These are phyloP conservation scores for Yarrowia deformans DNA, from an alignment of 805 yeast species.

Conservation along the genomic window DNA sequence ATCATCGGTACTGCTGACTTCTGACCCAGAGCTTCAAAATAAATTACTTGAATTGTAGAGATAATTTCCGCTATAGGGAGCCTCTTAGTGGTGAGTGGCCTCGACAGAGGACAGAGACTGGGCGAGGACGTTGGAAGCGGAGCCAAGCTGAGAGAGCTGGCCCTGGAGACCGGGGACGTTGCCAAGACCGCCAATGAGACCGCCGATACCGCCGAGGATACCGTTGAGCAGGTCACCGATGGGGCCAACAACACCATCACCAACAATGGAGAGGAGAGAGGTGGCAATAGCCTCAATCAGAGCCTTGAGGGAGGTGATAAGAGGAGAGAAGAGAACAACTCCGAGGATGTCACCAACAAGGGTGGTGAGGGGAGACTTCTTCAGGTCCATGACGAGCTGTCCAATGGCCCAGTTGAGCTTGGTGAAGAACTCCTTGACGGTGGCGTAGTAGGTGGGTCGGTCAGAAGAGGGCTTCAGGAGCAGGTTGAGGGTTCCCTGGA, in stretches of 20 bases:
- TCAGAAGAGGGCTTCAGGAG: constrained; percentile 37
- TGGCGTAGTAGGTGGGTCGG: constrained; percentile 39
- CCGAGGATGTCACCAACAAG: constrained; percentile 38
- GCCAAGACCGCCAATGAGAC: constrained; percentile 24
- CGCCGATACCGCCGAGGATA: constrained; percentile 35
- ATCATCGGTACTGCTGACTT: constrained; percentile 36
- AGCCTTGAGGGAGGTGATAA: constrained; percentile 34
- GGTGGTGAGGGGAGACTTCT: constrained; percentile 39
- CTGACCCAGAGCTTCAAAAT: constrained; percentile 32
- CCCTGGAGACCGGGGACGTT: constrained; percentile 34
- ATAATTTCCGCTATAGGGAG: constrained; percentile 25
- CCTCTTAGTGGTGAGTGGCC: constrained; percentile 33
- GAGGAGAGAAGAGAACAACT: constrained; percentile 37
- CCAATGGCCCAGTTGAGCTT: constrained; percentile 39
- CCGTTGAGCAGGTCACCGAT: constrained; percentile 35
- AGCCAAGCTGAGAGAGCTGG: constrained; percentile 28
- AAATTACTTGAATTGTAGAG: constrained; percentile 37
- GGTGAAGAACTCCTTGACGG: constrained; percentile 37
- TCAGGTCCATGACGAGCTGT: constrained; percentile 36
- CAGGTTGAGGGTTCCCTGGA: constrained; percentile 37
- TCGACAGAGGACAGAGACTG: constrained; percentile 25
- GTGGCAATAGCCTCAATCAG: constrained; percentile 29
- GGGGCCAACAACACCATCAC: constrained; percentile 38
- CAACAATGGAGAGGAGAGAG: constrained; percentile 26
- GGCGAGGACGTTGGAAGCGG: constrained; percentile 25